Conservation (phyloP, 306 rosid genomes). For the Rosa rugosa region DNA sequence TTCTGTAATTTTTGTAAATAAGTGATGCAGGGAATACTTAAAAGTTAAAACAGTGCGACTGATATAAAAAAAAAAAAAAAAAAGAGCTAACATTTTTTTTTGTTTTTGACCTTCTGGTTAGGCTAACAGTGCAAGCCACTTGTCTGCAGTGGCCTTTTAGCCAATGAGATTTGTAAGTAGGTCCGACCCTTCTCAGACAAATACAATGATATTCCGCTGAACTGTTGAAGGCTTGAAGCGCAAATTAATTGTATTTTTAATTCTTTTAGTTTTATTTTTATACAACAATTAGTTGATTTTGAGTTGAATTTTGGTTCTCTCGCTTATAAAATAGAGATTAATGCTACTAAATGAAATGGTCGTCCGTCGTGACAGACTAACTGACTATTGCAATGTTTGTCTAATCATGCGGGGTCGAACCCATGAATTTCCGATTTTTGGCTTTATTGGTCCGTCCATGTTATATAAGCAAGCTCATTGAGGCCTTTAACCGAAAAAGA, state of each 20-base stretch:
- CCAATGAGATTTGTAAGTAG: conserved; percentile 5
- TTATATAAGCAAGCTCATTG: neutral
- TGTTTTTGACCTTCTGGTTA: neutral
- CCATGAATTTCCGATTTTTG: neutral
- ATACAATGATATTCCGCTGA: neutral
- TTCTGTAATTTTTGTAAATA: neutral
- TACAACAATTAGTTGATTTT: neutral
- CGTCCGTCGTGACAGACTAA: neutral
- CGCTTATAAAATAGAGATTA: neutral
- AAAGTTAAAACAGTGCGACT: neutral
- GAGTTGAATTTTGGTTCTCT: no score
- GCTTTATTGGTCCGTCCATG: neutral
- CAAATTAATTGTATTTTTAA: no score
- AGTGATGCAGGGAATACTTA: neutral
- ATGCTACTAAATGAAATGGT: neutral
- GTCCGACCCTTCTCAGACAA: neutral
- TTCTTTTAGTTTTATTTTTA: neutral
- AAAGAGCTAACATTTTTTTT: neutral
- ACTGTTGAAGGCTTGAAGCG: neutral
- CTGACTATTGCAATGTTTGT: neutral
- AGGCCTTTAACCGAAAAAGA: neutral
- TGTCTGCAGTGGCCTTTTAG: conserved; percentile 7
- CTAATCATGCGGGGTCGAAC: neutral
- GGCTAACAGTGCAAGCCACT: neutral
- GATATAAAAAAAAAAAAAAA: no score